A percentile compares a stretch with the other conserved stretches of the same genome.
These are phyloP conservation scores for Marsdenia floribunda DNA, from an alignment of 257 asterid species.

Conservation along the genomic window DNA sequence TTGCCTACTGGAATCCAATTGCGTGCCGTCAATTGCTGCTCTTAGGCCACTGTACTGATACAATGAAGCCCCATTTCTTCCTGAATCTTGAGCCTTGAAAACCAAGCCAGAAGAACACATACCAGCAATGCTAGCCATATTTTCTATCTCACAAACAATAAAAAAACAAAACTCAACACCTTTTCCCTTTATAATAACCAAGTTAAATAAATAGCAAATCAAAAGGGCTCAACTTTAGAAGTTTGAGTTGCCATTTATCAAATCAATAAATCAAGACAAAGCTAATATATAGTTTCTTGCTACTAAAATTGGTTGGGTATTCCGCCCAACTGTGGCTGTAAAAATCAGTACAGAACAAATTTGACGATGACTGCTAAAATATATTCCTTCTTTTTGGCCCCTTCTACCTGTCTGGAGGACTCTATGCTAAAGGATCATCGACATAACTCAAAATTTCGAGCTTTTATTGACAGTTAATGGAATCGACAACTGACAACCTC, in stretches of 20 bases:
- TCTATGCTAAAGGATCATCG: not conserved
- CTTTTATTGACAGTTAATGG: constrained; percentile 2
- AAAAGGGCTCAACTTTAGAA: not conserved
- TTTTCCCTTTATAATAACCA: not conserved
- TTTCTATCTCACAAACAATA: not conserved
- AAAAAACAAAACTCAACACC: not conserved
- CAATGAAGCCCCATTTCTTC: constrained; percentile 33
- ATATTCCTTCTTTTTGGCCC: not conserved
- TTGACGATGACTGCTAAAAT: constrained; percentile 30
- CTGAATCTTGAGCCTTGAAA: constrained; percentile 31
- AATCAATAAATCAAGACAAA: constrained; percentile 23
- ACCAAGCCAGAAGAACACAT: constrained; percentile 39
- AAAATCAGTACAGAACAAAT: constrained; percentile 12
- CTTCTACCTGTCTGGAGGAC: too few relatives aligned
- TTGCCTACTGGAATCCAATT: constrained; percentile 13
- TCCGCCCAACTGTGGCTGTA: constrained; percentile 25
- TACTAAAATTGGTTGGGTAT: constrained; percentile 23
- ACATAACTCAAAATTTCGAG: not conserved
- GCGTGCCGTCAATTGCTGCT: constrained; percentile 28
- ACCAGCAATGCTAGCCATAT: constrained; percentile 44
- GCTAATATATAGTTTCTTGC: constrained; percentile 8
- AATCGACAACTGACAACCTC: constrained; percentile 6
- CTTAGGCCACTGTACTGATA: constrained; percentile 42
- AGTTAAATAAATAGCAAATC: constrained; percentile 15
- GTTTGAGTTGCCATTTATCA: not conserved